Conservation (phyloP, 352 stramenopile genomes). For the Phytopythium helicoides region DNA sequence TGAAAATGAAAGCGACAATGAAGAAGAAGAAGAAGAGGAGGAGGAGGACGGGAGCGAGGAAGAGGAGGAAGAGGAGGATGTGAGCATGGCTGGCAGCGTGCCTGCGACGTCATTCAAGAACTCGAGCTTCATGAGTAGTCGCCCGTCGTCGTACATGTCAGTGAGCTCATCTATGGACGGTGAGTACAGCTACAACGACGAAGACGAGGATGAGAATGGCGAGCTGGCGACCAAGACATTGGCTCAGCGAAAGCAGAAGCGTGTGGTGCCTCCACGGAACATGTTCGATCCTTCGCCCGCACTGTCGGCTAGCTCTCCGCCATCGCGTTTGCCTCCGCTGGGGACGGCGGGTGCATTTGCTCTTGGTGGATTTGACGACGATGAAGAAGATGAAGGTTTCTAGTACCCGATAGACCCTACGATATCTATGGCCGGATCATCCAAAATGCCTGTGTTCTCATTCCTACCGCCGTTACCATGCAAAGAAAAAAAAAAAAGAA, state of each 20-base stretch:
- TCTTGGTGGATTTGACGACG: conserved; percentile 62
- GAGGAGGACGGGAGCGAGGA: conserved; percentile 32
- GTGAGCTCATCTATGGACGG: conserved; percentile 49
- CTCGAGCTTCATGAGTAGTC: conserved; percentile 54
- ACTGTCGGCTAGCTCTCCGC: conserved; percentile 64
- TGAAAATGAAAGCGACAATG: conserved; percentile 30
- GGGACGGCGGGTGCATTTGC: conserved; percentile 45
- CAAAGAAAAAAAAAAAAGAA: no score
- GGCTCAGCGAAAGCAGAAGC: conserved; percentile 8
- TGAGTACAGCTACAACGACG: conserved; percentile 44
- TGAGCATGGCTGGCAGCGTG: conserved; percentile 60
- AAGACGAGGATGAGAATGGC: conserved; percentile 17
- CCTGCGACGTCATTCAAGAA: conserved; percentile 39
- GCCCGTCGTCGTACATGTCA: conserved; percentile 52
- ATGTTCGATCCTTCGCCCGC: conserved; percentile 67
- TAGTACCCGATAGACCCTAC: conserved; percentile 10
- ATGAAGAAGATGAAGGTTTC: conserved; percentile 63
- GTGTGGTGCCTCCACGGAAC: conserved; percentile 29
- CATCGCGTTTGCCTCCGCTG: conserved; percentile 61
- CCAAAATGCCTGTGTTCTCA: no score
- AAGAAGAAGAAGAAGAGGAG: conserved; percentile 38
- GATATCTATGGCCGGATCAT: no score
- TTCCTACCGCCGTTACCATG: no score
- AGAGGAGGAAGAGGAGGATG: conserved; percentile 37
- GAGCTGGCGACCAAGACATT: conserved; percentile 4